These are phyloP conservation scores for Coemansia sp. DNA, from an alignment of 192 early-diverging fungal species.

Conservation along the genomic window DNA sequence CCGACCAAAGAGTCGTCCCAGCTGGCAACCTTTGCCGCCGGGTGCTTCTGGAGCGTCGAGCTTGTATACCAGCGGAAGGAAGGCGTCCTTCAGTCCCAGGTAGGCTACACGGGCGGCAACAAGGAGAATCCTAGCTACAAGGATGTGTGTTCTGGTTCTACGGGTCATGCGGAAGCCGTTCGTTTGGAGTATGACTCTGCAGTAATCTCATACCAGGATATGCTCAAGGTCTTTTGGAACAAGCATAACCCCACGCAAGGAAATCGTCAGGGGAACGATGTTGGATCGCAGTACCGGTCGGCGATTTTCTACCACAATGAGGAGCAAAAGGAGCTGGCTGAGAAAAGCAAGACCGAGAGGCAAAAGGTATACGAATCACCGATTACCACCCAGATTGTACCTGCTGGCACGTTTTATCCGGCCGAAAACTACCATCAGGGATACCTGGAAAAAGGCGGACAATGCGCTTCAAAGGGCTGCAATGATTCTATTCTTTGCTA, in stretches of 20 bases:
- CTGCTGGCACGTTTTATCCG: constrained; percentile 70
- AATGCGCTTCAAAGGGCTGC: constrained; percentile 56
- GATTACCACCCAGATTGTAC: constrained; percentile 71
- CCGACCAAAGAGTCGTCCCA: constrained; percentile 21
- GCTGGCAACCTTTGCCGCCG: constrained; percentile 84
- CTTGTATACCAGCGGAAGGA: constrained; percentile 50
- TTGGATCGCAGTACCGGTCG: constrained; percentile 85
- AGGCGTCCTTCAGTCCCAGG: constrained; percentile 56
- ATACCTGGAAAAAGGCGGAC: constrained; percentile 65
- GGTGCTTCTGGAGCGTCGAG: constrained; percentile 87
- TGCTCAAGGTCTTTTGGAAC: constrained; percentile 82
- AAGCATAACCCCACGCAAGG: constrained; percentile 85
- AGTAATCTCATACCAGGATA: constrained; percentile 68
- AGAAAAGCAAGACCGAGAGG: constrained; percentile 65
- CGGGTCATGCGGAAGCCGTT: constrained; percentile 83
- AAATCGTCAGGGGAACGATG: constrained; percentile 83
- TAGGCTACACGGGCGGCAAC: constrained; percentile 69
- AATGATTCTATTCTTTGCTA: constrained; percentile 52
- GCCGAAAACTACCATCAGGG: constrained; percentile 84
- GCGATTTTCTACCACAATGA: constrained; percentile 81
- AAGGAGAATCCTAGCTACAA: constrained; percentile 38
- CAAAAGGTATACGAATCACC: constrained; percentile 61
- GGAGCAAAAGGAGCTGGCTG: constrained; percentile 73
- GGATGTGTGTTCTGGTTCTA: constrained; percentile 60
- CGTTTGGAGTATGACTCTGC: constrained; percentile 74